A percentile compares a stretch with the other conserved stretches of the same genome.
Evolutionary conservation across 371 early-diverging fungal species (phyloP).

Genomic region (Mortierella sp.): DNA sequence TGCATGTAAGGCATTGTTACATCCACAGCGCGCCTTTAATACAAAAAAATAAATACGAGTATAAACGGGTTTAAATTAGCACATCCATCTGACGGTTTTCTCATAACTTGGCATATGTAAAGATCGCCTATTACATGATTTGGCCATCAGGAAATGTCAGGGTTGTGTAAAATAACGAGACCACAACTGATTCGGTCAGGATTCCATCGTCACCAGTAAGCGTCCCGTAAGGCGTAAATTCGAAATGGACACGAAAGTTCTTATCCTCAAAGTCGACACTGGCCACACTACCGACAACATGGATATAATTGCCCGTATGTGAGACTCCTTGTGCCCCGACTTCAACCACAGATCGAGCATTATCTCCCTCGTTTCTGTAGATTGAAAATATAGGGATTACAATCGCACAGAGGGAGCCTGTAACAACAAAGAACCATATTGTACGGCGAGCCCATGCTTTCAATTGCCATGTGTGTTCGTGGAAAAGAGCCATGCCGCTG

Average conservation of each 20-base stretch:
- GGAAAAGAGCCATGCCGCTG: constrained; percentile 69
- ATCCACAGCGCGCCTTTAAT: constrained; percentile 45
- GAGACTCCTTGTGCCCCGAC: constrained; percentile 43
- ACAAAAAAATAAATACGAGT: not conserved
- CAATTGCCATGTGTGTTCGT: constrained; percentile 65
- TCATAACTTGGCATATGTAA: too few species aligned
- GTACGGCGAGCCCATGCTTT: constrained; percentile 79
- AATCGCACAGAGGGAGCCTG: constrained; percentile 38
- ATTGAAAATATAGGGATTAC: constrained; percentile 57
- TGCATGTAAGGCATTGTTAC: constrained; percentile 56
- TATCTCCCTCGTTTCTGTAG: constrained; percentile 47
- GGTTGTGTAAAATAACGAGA: constrained; percentile 46
- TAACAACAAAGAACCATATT: constrained; percentile 59
- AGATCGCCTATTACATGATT: constrained; percentile 35
- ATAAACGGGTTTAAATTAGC: too few species aligned
- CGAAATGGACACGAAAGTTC: constrained; percentile 53
- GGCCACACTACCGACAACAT: constrained; percentile 39
- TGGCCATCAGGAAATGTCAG: constrained; percentile 42
- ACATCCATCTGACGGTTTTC: too few species aligned
- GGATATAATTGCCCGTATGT: constrained; percentile 43
- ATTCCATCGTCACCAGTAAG: constrained; percentile 48
- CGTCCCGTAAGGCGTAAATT: constrained; percentile 51
- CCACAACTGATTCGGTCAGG: constrained; percentile 18
- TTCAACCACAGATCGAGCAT: constrained; percentile 50
- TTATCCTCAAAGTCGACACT: constrained; percentile 55